Percentiles rank a stretch among this genome's conserved stretches.
These are phyloP conservation scores for Spathaspora sp. DNA, from an alignment of 805 yeast species.

Conservation along the genomic window DNA sequence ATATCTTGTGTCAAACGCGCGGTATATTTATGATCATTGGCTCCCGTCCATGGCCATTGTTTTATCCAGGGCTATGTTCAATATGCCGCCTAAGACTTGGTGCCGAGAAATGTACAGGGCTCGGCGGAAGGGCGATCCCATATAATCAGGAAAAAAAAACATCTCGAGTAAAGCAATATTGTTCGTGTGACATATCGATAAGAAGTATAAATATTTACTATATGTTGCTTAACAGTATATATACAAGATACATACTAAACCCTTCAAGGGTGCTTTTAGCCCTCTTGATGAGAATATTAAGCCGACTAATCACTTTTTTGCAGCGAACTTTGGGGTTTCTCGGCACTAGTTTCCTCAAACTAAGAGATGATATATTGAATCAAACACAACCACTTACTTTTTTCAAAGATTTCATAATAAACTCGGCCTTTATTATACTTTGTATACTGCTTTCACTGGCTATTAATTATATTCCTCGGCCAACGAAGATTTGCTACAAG, in stretches of 20 bases:
- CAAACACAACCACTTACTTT: background rate
- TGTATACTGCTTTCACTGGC: background rate
- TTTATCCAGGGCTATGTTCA: background rate
- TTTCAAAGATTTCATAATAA: conserved; percentile 1
- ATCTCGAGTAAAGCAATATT: background rate
- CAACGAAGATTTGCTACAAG: conserved; percentile 5
- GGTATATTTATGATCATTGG: too few relatives aligned
- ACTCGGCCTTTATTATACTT: background rate
- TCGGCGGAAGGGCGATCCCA: background rate
- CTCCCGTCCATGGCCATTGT: too few relatives aligned
- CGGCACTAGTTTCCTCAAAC: background rate
- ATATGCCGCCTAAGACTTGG: too few relatives aligned
- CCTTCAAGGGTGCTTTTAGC: background rate
- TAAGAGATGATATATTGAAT: conserved; percentile 3
- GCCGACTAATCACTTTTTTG: background rate
- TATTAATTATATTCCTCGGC: conserved; percentile 6
- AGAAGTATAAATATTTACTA: background rate
- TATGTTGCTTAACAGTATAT: background rate
- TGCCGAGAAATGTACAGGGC: background rate
- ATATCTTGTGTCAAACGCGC: too few relatives aligned
- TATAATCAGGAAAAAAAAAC: background rate
- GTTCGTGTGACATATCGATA: background rate
- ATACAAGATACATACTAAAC: background rate
- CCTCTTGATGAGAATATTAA: background rate
- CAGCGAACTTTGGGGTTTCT: background rate